Conservation (phyloP, 2,329 filamentous ascomycete species). For the Amylocarpus encephaloides region DNA sequence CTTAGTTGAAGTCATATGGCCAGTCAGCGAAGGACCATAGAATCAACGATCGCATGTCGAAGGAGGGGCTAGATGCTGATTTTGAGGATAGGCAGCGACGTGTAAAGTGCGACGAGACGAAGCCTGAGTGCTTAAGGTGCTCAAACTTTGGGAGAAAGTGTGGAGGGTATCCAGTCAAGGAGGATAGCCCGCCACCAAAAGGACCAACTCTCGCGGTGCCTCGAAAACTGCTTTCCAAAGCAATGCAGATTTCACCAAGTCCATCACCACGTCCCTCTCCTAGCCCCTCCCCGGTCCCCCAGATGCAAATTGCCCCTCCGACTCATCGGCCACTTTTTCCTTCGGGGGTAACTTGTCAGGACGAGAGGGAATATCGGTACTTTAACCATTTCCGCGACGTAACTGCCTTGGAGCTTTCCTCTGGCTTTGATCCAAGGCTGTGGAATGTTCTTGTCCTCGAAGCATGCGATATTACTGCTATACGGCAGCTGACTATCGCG, state of each 20-base stretch:
- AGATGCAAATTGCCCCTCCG: neutral
- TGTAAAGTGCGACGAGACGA: constrained; percentile 21
- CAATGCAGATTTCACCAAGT: neutral
- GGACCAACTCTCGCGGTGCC: constrained; percentile 6
- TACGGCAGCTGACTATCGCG: constrained; percentile 15
- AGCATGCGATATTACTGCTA: constrained; percentile 18
- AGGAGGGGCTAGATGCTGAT: neutral
- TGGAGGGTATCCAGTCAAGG: constrained; percentile 16
- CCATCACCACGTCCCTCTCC: constrained; percentile 8
- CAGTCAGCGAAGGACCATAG: neutral
- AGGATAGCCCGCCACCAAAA: constrained; percentile 7
- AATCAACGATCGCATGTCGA: neutral
- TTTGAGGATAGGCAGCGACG: constrained; percentile 2
- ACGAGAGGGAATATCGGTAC: constrained; percentile 18
- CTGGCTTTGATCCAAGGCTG: constrained; percentile 14
- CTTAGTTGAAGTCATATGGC: neutral
- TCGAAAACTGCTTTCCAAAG: constrained; percentile 10
- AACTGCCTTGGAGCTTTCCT: constrained; percentile 13
- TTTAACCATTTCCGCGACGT: constrained; percentile 22
- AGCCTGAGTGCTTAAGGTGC: constrained; percentile 20
- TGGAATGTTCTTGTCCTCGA: constrained; percentile 18
- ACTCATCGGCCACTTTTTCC: constrained; percentile 4
- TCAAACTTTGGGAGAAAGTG: constrained; percentile 23
- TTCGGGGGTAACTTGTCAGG: constrained; percentile 9
- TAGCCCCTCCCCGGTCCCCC: constrained; percentile 5